Base-by-base conservation (phyloP, 2,329 filamentous ascomycete genomes). In the Cladosporium sphaerospermum region DNA sequence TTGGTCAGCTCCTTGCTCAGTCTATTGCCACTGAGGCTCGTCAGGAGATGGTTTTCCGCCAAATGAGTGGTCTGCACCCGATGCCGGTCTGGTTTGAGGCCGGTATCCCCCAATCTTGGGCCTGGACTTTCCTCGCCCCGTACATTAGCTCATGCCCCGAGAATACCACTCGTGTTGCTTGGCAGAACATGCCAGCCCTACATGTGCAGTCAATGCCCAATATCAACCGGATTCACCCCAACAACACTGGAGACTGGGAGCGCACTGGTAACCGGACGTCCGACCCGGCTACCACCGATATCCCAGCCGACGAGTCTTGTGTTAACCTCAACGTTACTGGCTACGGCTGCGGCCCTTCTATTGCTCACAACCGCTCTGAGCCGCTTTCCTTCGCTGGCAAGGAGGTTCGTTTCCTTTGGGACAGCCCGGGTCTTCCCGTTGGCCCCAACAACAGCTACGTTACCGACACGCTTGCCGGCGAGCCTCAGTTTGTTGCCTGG, bases 401-500 rank as follows among this genome's bases (percentile, higher is more conserved):
- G 19, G 73, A 83, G 61, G 82, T 95, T 2, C 82, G 81, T 63
- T 71, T 95, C 6, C 67, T 77, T 41, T 95, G 88, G 88, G 88
- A 93, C 23, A 70, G 66, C 0, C 85, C 88, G 0, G 88, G 87
- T 0, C 70, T 79, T 59, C 62, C 78, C 0, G 78, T 92, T 3
- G 89, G 89, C 0, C 89, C 89, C 0, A 92, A 95, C 69, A 89
- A 89, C 72, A 87, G 82, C 64, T 95, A 95, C 66, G 72, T 89
- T 45, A 92, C 89, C 0, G 68, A 75, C 0, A 75, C 78, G 0
- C 59, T 64, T 14, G 86, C 84, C 0, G 76, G 76, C 2, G 61
- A 67, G 3, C 85, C 89, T 0, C 70, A 73, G 54, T 95, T 79
- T 59, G 88, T 88, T 0, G 80, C 82, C 0, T 95, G 88, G 87